Percentiles rank a stretch among this genome's conserved stretches.
These are phyloP conservation scores for Venturia effusa DNA, from an alignment of 2,329 filamentous ascomycete genomes.

Conservation along the genomic window DNA sequence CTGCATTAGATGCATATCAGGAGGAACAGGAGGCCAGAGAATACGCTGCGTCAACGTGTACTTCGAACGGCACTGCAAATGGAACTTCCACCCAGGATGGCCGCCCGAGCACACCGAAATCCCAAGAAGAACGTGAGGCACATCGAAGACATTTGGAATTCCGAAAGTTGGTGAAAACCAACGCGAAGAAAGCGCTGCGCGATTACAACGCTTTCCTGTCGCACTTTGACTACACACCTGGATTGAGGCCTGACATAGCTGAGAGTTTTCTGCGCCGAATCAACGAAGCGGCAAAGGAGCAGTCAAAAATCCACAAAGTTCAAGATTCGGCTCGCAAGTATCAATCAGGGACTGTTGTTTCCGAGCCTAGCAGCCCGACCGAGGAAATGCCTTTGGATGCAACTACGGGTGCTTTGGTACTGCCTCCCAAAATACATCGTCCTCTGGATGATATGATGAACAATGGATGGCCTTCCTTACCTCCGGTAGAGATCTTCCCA, in stretches of 20 bases:
- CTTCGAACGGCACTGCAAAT: neutral
- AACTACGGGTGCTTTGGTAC: constrained; percentile 2
- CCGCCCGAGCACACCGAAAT: constrained; percentile 18
- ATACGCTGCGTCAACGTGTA: constrained; percentile 13
- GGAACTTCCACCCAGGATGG: constrained; percentile 19
- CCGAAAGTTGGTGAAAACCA: constrained; percentile 58
- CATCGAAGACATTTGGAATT: constrained; percentile 43
- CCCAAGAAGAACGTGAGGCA: constrained; percentile 34
- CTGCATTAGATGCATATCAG: constrained; percentile 41
- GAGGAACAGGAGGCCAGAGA: constrained; percentile 26
- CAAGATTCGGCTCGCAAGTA: neutral
- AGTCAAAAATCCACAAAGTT: neutral
- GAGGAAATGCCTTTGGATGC: neutral
- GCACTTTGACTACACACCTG: constrained; percentile 68
- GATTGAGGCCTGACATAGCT: constrained; percentile 49
- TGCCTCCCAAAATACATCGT: neutral
- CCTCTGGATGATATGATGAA: neutral
- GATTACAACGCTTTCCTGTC: constrained; percentile 65
- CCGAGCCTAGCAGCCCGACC: neutral
- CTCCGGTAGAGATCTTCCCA: constrained; percentile 8
- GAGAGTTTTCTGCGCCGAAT: constrained; percentile 48
- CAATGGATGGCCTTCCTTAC: constrained; percentile 2
- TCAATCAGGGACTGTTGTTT: neutral
- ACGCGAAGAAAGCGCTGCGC: constrained; percentile 64
- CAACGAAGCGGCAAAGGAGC: constrained; percentile 41